Evolutionary conservation across 2,329 filamentous ascomycete species (phyloP), one percentile per base, ranked within the genome.

Genomic region (Hirsutella rhossiliensis): DNA sequence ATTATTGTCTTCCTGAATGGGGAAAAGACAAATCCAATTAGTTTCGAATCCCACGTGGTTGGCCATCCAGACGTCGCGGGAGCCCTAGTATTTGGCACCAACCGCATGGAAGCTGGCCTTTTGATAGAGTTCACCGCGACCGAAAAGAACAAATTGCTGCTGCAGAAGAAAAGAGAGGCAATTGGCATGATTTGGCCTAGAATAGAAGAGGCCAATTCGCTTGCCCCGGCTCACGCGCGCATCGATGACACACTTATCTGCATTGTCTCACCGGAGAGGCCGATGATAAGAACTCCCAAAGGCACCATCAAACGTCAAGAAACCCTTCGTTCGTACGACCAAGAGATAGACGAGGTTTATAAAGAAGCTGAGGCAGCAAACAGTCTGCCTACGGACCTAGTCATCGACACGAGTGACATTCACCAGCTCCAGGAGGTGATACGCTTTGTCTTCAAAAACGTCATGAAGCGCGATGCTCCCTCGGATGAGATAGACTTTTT

Each of bases 281-380:
- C 43, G 4, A 45, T 47, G 40, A 23, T 30, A 11, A 41, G 46
- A 30, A 41, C 46, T 7, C 43, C 17, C 4, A 48, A 48, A 20
- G 46, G 46, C 7, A 47, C 43, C 11, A 19, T 47, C 6, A 43
- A 47, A 29, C 46, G 53, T 4, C 47, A 45, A 8, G 13, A 40
- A 18, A 52, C 51, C 0, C 15, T 53, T n/a, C 41, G 44, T 1
- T 8, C 32, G 11, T 52, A 56, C 18, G 20, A 28, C 2, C 17
- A 40, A 1, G 45, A 52, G 11, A 23, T 51, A 11, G 43, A 49
- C 11, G 31, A 11, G 4, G 17, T 51, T 0, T 54, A 48, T 17
- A 18, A 43, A 37, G n/a, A 40, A 11, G 28, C 40, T 15, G 40
- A 41, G 20, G 11, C 12, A 13, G 5, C 18, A 11, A 15, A 32